Evolutionary conservation across 179 eudicot genomes (phyloP), one percentile per base, ranked within the genome.

Genomic region (Patellifolia procumbens): DNA sequence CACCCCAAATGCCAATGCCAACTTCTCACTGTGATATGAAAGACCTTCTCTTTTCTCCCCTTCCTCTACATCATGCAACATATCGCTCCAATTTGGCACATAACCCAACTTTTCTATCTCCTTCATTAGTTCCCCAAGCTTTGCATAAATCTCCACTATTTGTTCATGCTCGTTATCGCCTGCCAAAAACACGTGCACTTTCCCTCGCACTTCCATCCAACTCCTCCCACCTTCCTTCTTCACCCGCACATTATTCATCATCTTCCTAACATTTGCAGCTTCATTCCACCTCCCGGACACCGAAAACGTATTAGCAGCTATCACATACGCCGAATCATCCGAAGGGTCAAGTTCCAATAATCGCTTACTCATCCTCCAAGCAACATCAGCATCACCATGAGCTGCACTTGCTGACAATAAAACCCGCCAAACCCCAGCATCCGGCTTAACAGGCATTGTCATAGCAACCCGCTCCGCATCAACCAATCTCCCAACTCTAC

Each of bases 281-380:
- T 88, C 90, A 22, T 74, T 71, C 83, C 83, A 84, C 79, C 86
- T 85, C 60, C 88, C 91, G 12, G 81, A 81, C 10, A 86, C 79
- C 31, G 90, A 81, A 76, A 85, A 80, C 0, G 81, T 83, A 75
- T 90, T 90, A 51, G 90, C 87, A 53, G 86, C 83, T 56, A 88
- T 88, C 52, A 90, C 89, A 84, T 88, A 86, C 2, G 94, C 94
- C 1, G 94, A 84, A 72, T 90, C 94, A 79, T 90, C 94, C 58
- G 70, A 43, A 28, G 87, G 88, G 76, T 87, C 78, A 3, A 88
- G 80, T 29, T 87, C 88, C 79, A 87, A 74, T 58, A 90, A 70
- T 26, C 83, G 77, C 78, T 83, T 69, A 71, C 89, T 73, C 89
- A 87, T 88, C 70, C 77, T 81, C 86, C 85, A 76, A 64, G 86